Conservation (phyloP, 768 basidiomycete species). For the Pholiota microspora region DNA sequence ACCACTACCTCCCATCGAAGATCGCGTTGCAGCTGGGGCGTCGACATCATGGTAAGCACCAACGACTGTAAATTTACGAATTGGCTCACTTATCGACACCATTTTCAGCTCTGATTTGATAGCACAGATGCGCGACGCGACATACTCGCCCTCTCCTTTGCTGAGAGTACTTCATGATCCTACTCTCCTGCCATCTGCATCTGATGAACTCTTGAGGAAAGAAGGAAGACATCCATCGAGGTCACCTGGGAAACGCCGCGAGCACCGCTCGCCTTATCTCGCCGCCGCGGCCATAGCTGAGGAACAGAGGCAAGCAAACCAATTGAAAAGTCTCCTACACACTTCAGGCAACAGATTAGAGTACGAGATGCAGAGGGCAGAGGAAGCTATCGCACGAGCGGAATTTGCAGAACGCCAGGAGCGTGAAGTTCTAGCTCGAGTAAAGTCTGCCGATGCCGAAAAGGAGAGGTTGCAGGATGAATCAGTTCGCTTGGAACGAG, state of each 20-base stretch:
- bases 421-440: conserved; percentile 36
- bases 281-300: conserved; percentile 42
- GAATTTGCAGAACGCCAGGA: conserved; percentile 49
- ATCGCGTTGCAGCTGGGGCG: conserved; percentile 5
- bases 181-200: conserved; percentile 14
- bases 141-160: conserved; percentile 23
- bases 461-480: conserved; percentile 34
- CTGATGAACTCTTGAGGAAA: conserved; percentile 7
- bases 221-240: conserved; percentile 32
- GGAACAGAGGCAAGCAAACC: conserved; percentile 56
- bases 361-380: conserved; percentile 53
- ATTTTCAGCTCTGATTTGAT: conserved; percentile 15
- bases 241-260: conserved; percentile 32
- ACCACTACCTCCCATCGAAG: conserved; percentile 17
- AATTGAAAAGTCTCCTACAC: conserved; percentile 52
- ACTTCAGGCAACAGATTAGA: conserved; percentile 53
- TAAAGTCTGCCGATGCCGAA: conserved; percentile 39
- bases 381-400: conserved; percentile 48
- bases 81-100: not conserved
- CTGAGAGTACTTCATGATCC: conserved; percentile 22
- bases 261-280: conserved; percentile 35
- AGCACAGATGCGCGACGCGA: conserved; percentile 22
- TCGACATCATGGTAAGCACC: conserved; percentile 7
- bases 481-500: conserved; percentile 27
- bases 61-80: not conserved